phyloP scores from a whole-genome alignment of 2,329 filamentous ascomycete species.

The Microdochium trichocladiopsis region DNA sequence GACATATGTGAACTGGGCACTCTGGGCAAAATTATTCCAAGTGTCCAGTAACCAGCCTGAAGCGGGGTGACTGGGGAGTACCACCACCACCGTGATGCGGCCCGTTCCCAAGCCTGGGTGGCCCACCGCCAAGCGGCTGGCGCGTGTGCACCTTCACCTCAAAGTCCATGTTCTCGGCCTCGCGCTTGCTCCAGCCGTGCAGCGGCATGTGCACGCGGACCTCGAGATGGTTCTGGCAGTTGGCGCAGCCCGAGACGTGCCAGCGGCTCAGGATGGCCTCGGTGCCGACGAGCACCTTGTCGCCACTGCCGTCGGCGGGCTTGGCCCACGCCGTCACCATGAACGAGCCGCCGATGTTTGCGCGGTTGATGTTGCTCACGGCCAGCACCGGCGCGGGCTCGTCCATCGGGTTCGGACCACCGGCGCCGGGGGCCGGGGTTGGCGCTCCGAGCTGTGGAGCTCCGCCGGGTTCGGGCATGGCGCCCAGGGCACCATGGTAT shows the following conservation, averaged over 20 bases:
- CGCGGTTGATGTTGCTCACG: not conserved
- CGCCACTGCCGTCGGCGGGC: not conserved
- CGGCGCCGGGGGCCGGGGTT: not conserved
- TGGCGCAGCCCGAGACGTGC: constrained; percentile 12
- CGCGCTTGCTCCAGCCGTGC: not conserved
- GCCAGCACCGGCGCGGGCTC: not conserved
- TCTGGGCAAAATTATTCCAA: no score
- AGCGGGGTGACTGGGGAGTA: no score
- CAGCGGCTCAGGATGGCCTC: constrained; percentile 15
- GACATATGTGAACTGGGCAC: no score
- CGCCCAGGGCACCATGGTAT: not conserved
- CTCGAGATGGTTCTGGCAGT: constrained; percentile 14
- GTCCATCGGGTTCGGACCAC: not conserved
- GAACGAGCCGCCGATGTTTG: not conserved
- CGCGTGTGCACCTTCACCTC: no score
- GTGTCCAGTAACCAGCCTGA: no score
- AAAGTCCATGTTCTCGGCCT: not conserved
- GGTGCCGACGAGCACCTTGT: constrained; percentile 2
- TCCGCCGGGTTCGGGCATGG: no score
- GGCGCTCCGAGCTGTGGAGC: no score
- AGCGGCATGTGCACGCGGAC: constrained; percentile 7
- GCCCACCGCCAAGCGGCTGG: no score
- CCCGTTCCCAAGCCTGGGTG: no score
- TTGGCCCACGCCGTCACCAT: not conserved
- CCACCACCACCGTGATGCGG: no score